phyloP scores from a whole-genome alignment of 2,329 filamentous ascomycete genomes.

The Lecanoromycetidae sp. region DNA sequence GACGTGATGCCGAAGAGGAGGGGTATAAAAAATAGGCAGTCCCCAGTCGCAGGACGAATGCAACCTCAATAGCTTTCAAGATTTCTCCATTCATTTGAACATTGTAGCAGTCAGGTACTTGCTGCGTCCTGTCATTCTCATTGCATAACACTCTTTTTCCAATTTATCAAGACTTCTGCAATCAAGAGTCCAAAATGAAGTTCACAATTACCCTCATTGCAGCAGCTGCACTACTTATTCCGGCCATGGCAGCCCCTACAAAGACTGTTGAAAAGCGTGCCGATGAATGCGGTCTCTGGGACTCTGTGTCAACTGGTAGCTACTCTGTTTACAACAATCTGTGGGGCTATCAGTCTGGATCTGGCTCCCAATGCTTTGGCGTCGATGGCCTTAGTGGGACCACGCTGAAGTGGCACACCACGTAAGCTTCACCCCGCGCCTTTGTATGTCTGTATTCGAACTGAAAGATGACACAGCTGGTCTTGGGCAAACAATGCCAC shows the following conservation, averaged over 20 bases:
- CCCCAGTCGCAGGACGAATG: too few species aligned
- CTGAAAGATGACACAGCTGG: neutral
- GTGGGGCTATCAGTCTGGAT: neutral
- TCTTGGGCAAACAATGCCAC: neutral
- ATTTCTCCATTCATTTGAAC: too few species aligned
- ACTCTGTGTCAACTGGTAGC: neutral
- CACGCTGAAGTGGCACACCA: neutral
- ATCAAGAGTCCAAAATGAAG: neutral
- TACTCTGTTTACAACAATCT: neutral
- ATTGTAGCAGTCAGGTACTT: too few species aligned
- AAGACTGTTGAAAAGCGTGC: neutral
- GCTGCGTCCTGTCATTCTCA: too few species aligned
- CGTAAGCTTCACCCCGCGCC: neutral
- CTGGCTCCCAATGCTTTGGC: neutral
- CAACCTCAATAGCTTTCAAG: too few species aligned
- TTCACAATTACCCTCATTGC: neutral
- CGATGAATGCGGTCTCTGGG: neutral
- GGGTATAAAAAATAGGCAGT: too few species aligned
- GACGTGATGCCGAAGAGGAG: too few species aligned
- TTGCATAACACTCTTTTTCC: too few species aligned
- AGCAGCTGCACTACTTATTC: neutral
- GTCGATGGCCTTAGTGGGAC: neutral
- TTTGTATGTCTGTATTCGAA: neutral
- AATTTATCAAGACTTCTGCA: too few species aligned
- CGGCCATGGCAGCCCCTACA: neutral